Evolutionary conservation across 1,284 basidiomycete genomes (phyloP), one percentile per base, ranked within the genome.

Genomic region (Clitocybe nebularis): DNA sequence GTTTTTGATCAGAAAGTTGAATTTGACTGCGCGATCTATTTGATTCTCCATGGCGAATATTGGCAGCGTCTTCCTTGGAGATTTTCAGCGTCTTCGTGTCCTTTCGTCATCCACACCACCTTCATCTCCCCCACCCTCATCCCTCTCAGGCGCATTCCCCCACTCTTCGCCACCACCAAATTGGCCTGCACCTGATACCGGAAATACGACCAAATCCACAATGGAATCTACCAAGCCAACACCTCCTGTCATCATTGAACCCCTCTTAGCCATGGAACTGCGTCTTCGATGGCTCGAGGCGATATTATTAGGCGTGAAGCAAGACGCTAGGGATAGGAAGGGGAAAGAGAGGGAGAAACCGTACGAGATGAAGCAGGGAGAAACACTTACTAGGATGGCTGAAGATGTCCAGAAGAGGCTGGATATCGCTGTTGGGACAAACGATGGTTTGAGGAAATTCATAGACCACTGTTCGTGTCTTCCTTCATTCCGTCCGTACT

Each of bases 201-300:
- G 41, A 17, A 34, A 36, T 14, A 17, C 46, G n/a, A 32, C 32
- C 28, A 48, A 44, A 41, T 43, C 50, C 17, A 47, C 41, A 22
- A 49, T 38, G 33, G 52, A 43, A 8, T 22, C 25, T 39, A 29
- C 30, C n/a, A 35, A 29, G 21, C 43, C 41, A 42, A 42, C 46
- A 19, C 54, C 52, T 25, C 66, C 66, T 17, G 53, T 64, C 2
- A 56, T 64, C 13, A 78, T 90, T 39, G 74, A 81, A 30, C 81
- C 86, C 2, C 62, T 60, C 0, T 66, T 87, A 10, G 81, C 87
- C 2, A 63, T 90, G 5, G 82, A 89, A 52, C 65, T 90, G 22
- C 74, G 87, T 1, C 58, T 89, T 22, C 68, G 82, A 42, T 88
- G 84, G 84, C 63, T 90, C 0, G 87, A 89, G 56, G 83, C 84